Base-by-base conservation (phyloP, 306 rosid genomes). In the Medicago ruthenica region DNA sequence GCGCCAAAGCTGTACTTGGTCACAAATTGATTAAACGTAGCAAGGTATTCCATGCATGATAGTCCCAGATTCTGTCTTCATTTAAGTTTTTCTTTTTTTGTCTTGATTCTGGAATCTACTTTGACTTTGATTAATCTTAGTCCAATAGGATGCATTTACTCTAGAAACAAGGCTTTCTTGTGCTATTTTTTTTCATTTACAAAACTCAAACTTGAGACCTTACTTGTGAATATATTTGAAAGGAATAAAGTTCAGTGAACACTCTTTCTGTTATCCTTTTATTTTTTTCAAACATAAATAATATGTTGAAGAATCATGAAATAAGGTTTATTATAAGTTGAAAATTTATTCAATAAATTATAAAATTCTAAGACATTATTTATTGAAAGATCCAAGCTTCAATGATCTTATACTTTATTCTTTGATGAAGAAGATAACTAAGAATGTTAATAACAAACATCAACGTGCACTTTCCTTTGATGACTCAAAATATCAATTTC, bases 1-100 rank as follows among this genome's bases (percentile, higher is more conserved):
- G 97, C 16, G 96, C 97, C 13, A 94, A 94, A 87, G 96, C 97
- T 39, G 86, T 90, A 24, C 82, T 88, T 82, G 77, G 44, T 80
- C 87, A 81, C 45, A 90, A 82, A 69, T 20, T 88, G 71, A 80
- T 91, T 15, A 81, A 77, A 75, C 71, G 63, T 70, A 93, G 95
- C 36, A 94, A 90, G 96, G 98, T 94, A 88, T 75, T 50, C 59
- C 72, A 67, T 45, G 3, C 27, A 58, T 75, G 20, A 20, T 37
- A 31, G 34, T 64, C 76, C 31, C 67, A 20, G n/a, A 65, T 65
- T 65, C 9, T 39, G 8, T 16, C 9, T 51, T 51, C 1, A 20
- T 51, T 16, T 22, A 51, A 51, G 20, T 16, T 51, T 51, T 7
- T 8, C 7, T 20, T 7, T 20, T 7, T 8, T 16, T 21, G 58